Evolutionary conservation across 2,329 filamentous ascomycete genomes (phyloP), one percentile per base, ranked within the genome.

Genomic region (Sporothrix euskadiensis): DNA sequence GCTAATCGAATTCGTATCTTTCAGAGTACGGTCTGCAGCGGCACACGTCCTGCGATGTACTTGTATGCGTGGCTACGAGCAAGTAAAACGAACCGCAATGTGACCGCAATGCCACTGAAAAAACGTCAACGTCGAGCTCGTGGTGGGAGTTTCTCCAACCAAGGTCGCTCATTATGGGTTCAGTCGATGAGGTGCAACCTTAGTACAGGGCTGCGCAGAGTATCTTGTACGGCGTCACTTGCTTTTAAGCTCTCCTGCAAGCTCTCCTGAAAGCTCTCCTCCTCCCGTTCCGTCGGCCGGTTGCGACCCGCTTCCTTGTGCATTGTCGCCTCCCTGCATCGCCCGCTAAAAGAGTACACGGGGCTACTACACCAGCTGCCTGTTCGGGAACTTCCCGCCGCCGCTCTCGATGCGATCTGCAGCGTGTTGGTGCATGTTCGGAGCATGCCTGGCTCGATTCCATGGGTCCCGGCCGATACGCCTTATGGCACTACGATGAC

Each of bases 401-500:
- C 35, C 22, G 59, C 35, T 44, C 19, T 22, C 4, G 32, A 63
- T 63, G 52, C 22, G n/a, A 19, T 56, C 30, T 56, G n/a, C 22
- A 30, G 5, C 26, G 8, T 12, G 59, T 41, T 3, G 44, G 3
- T 63, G 35, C 35, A 35, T 35, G 8, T 35, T 35, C 3, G 35
- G 35, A 2, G 35, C 35, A 35, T 35, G 8, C 3, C 3, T 35
- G 35, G 35, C 8, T 4, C 35, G 35, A 35, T 12, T 65, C 4
- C 4, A 44, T 65, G 59, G 59, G 35, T 22, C n/a, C 35, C 6
- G 35, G 59, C 59, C n/a, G 59, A 65, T 44, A 65, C 59, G 59
- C 59, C 59, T 65, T 65, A 26, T 22, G 35, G 59, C 59, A n/a
- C 59, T 44, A 22, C 59, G n/a, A 65, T 44, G 59, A 44, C 59